Conservation (phyloP, 2,329 filamentous ascomycete species). For the Juglanconis juglandina region DNA sequence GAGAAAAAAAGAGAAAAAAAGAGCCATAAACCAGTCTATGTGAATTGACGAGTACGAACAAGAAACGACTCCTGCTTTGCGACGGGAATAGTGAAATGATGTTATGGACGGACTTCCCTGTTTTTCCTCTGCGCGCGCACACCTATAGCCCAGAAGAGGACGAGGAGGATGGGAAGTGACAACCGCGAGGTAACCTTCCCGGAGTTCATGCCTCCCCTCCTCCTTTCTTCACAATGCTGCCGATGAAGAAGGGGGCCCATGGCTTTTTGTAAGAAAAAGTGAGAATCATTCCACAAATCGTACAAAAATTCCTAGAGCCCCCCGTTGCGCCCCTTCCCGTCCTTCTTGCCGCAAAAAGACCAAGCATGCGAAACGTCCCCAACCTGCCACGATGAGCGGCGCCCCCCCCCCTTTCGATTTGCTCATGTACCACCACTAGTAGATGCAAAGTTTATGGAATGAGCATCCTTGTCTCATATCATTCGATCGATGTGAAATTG, state of each 20-base stretch:
- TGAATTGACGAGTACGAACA: slow-evolving; percentile 17
- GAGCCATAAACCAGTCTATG: slow-evolving; percentile 19
- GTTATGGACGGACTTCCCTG: slow-evolving; percentile 14
- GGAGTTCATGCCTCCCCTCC: slow-evolving; percentile 7
- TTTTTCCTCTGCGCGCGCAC: slow-evolving; percentile 12
- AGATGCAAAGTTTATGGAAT: slow-evolving; percentile 38
- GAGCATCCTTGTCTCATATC: slow-evolving; percentile 32
- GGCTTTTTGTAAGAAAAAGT: slow-evolving; percentile 16
- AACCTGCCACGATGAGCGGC: slow-evolving; percentile 26
- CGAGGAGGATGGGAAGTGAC: slow-evolving; percentile 8
- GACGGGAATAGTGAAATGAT: slow-evolving; percentile 13
- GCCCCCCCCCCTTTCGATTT: slow-evolving; percentile 17
- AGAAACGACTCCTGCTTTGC: slow-evolving; percentile 17
- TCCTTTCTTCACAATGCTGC: slow-evolving; percentile 13
- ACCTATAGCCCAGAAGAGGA: slow-evolving; percentile 12
- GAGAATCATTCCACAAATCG: slow-evolving; percentile 31
- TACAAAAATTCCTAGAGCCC: slow-evolving; percentile 32
- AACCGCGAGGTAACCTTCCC: slow-evolving; percentile 9
- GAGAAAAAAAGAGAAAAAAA: not conserved
- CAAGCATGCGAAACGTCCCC: slow-evolving; percentile 25
- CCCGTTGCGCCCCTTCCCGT: slow-evolving; percentile 31
- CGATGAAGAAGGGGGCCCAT: slow-evolving; percentile 15
- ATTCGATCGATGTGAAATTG: slow-evolving; percentile 54
- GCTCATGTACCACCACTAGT: slow-evolving; percentile 24
- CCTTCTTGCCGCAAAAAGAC: slow-evolving; percentile 22